Evolutionary conservation across 2,329 filamentous ascomycete species (phyloP), one percentile per base, ranked within the genome.

Genomic region (Exutisphaerella laricina): DNA sequence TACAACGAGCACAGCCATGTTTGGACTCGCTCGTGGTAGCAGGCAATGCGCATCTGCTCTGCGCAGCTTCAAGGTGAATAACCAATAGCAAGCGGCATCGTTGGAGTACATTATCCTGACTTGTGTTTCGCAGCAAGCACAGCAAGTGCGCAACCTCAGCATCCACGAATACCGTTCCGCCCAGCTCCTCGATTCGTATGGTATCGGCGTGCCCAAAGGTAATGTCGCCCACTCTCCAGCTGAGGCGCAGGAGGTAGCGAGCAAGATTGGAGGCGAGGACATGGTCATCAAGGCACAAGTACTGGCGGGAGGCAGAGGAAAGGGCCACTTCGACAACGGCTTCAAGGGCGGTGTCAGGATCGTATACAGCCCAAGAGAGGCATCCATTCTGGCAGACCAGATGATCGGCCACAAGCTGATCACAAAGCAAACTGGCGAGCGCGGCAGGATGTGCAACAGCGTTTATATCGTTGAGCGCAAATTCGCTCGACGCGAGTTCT

Each of bases 281-380:
- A 90, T 96, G 81, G 92, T 98, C 59, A 97, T 98, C 79, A 98
- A 98, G 80, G 92, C 92, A 51, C 92, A 98, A 76, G 92, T 98
- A 49, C 85, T 98, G 52, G 92, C 92, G 51, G 92, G 92, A 72
- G 92, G 92, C 55, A 85, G 92, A 75, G 92, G 92, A 72, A 98
- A 98, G 78, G 92, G 92, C 59, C 84, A 82, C 60, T 98, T 98
- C 66, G 88, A 95, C 74, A 97, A 96, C 71, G 92, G 92, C 61
- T 83, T 98, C 67, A 98, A 98, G 79, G 92, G 92, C 63, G 92
- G 92, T 75, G 92, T 98, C 60, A 83, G 92, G 61, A 89, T 98
- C 63, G 94, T 98, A 72, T 98, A 97, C 80, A 97, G 90, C 49
- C 87, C 92, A 48, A 89, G 88, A 61, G 79, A 83, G 77, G 92